Percentiles rank a stretch among this genome's conserved stretches.
phyloP scores from a whole-genome alignment of 179 eudicot species.

The Nepenthes alata region DNA sequence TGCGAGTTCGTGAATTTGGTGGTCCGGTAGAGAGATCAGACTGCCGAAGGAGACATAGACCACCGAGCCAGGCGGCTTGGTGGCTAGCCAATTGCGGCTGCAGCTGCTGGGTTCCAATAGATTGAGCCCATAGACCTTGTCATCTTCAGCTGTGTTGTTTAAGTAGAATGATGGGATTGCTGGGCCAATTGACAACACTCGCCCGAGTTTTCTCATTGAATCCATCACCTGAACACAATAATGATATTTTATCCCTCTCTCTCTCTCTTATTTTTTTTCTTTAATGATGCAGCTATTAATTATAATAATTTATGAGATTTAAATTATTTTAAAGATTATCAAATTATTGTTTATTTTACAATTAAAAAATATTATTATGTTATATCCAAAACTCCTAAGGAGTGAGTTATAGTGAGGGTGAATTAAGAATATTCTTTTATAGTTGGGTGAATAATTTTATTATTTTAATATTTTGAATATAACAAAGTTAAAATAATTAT shows the following conservation, averaged over 20 bases:
- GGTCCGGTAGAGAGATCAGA: slow-evolving; percentile 9
- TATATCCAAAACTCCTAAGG: too few relatives aligned
- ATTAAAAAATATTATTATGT: too few relatives aligned
- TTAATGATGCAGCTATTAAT: too few relatives aligned
- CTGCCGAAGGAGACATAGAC: slow-evolving; percentile 28
- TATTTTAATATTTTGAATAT: too few relatives aligned
- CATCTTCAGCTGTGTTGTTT: slow-evolving; percentile 14
- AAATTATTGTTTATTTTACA: too few relatives aligned
- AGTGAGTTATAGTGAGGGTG: too few relatives aligned
- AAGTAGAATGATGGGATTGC: slow-evolving; percentile 25
- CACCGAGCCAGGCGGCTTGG: slow-evolving; percentile 18
- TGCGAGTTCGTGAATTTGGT: slow-evolving; percentile 23
- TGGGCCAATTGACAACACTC: slow-evolving; percentile 25
- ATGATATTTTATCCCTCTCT: too few relatives aligned
- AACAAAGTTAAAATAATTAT: too few relatives aligned
- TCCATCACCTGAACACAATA: slow-evolving; percentile 13
- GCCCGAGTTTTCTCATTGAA: slow-evolving; percentile 16
- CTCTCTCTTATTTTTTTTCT: too few relatives aligned
- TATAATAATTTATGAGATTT: too few relatives aligned
- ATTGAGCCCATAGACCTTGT: slow-evolving; percentile 21
- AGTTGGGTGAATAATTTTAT: too few relatives aligned
- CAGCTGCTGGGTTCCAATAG: slow-evolving; percentile 9
- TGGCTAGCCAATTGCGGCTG: slow-evolving; percentile 16
- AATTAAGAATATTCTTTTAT: slow-evolving; percentile 3
- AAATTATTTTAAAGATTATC: too few relatives aligned